Conservation (phyloP, 805 yeast species). For the Wickerhamomyces sydowiorum region DNA sequence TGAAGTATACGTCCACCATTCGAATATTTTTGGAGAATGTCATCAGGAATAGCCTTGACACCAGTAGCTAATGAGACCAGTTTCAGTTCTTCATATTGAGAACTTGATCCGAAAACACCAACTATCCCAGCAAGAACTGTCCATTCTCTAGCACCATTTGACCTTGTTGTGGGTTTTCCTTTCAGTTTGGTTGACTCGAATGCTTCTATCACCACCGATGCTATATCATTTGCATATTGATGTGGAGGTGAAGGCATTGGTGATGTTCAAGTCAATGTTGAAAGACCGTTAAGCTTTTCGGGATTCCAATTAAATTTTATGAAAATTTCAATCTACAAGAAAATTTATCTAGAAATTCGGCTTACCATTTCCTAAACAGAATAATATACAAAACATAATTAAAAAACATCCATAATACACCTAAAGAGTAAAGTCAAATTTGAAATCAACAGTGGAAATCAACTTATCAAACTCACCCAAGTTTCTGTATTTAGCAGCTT, state of each 20-base stretch:
- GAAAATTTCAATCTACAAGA: too few relatives aligned
- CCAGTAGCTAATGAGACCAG: conserved; percentile 66
- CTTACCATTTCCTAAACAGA: too few relatives aligned
- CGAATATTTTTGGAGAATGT: conserved; percentile 30
- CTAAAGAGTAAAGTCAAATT: conserved; percentile 32
- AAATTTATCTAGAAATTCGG: too few relatives aligned
- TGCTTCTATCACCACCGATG: background rate
- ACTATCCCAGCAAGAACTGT: conserved; percentile 78
- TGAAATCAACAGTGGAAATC: conserved; percentile 34
- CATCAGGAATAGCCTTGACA: conserved; percentile 68
- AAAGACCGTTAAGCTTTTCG: too few relatives aligned
- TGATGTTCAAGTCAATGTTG: too few relatives aligned
- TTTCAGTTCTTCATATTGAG: conserved; percentile 22
- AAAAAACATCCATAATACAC: too few relatives aligned
- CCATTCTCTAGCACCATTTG: conserved; percentile 74
- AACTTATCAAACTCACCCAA: conserved; percentile 53
- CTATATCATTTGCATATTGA: conserved; percentile 4
- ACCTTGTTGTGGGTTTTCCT: conserved; percentile 56
- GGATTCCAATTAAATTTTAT: too few relatives aligned
- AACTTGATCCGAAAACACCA: conserved; percentile 20
- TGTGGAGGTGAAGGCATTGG: too few relatives aligned
- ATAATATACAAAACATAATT: too few relatives aligned
- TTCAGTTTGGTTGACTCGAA: conserved; percentile 18
- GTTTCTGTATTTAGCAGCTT: conserved; percentile 48
- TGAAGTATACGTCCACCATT: conserved; percentile 61